Base-by-base conservation (phyloP, 225 moss, liverwort and hornwort species). In the Bryoerythrophyllum caledonicum region DNA sequence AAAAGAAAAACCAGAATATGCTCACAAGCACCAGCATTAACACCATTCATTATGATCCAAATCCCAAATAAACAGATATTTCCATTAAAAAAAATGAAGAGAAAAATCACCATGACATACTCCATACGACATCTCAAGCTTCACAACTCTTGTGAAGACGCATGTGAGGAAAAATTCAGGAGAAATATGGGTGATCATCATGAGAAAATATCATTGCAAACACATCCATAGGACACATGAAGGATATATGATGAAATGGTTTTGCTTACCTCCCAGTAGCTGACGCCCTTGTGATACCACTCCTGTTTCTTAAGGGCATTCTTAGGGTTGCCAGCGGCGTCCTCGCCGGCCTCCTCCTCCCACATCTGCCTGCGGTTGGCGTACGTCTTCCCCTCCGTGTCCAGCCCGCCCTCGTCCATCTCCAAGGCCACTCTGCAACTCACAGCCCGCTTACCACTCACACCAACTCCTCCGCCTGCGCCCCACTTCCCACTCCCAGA, bases 261-360 rank as follows among this genome's bases (percentile, higher is more conserved):
- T 53, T 41, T 53, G 5, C 35, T 68, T 25, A 65, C 90, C 87
- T 85, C 87, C 87, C 90, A 90, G 72, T 83, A 83, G 76, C 80
- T 76, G 64, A 83, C 83, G 41, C 80, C 83, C 32, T 80, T 83
- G 72, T 76, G 68, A 63, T 83, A 83, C 83, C 83, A 83, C 68
- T 83, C 83, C 68, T 80, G 83, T 59, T 80, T 83, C 80, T 83
- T 83, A 1, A 63, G 25, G 0, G 73, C 83, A 68, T 83, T 76
- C 57, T 76, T 83, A 76, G 83, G 80, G 59, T 80, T 83, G 43
- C 83, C 83, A 68, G 76, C 72, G 30, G 76, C 73, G 51, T 76
- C 83, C 68, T 80, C 83, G 24, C 83, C 83, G 15, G 83, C 83
- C 58, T 83, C 83, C 68, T 83, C 83, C 76, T 83, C 83, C 83